phyloP scores from a whole-genome alignment of 768 basidiomycete genomes.

The Trametes cubensis region DNA sequence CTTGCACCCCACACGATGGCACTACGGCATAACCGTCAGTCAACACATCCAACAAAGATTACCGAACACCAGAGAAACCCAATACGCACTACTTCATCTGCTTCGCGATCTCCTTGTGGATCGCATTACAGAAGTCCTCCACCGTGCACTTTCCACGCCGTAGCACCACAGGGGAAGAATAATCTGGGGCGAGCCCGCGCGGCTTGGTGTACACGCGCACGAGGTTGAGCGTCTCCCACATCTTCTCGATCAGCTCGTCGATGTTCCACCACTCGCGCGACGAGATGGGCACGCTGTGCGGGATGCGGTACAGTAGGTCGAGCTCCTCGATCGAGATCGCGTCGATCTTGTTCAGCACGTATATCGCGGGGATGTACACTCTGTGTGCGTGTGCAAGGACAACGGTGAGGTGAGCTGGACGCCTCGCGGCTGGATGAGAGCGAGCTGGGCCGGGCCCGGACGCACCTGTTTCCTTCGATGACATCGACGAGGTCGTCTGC shows the following conservation, averaged over 20 bases:
- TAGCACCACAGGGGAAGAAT: slow-evolving; percentile 87
- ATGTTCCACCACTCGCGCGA: slow-evolving; percentile 95
- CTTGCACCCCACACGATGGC: slow-evolving; percentile 95
- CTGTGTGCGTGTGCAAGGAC: slow-evolving; percentile 42
- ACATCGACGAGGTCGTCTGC: slow-evolving; percentile 97
- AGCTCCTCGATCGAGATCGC: slow-evolving; percentile 98
- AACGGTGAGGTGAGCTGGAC: too few relatives aligned
- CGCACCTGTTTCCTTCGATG: slow-evolving; percentile 89
- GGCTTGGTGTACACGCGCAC: slow-evolving; percentile 98
- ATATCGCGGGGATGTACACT: slow-evolving; percentile 92
- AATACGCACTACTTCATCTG: slow-evolving; percentile 90
- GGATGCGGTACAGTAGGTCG: slow-evolving; percentile 94
- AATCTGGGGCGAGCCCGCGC: slow-evolving; percentile 88
- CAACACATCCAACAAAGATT: not conserved
- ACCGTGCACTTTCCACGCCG: slow-evolving; percentile 62
- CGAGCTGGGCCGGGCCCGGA: too few relatives aligned
- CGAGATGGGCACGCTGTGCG: slow-evolving; percentile 92
- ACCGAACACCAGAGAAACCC: not conserved
- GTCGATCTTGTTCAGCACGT: slow-evolving; percentile 76
- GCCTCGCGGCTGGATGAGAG: too few relatives aligned
- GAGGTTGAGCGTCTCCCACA: slow-evolving; percentile 93
- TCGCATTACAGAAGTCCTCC: slow-evolving; percentile 90
- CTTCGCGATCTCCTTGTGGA: slow-evolving; percentile 97
- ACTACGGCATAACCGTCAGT: slow-evolving; percentile 40
- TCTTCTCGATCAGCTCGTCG: slow-evolving; percentile 88